These are phyloP conservation scores for Senna siamea DNA, from an alignment of 306 rosid genomes.

Conservation along the genomic window DNA sequence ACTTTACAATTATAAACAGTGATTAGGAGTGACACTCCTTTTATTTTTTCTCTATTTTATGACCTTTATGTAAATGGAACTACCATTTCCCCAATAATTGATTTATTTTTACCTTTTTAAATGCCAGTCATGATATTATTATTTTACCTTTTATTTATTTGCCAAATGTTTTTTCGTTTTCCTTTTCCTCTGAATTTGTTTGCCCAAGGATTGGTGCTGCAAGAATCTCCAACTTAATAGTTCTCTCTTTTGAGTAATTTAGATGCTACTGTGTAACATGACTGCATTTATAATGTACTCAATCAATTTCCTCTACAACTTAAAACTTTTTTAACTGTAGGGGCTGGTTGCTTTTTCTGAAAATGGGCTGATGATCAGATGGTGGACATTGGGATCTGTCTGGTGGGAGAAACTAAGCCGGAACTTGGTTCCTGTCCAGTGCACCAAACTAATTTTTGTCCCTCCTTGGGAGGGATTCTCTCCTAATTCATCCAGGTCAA, in stretches of 20 bases:
- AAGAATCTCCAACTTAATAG: constrained; percentile 38
- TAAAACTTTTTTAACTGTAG: constrained; percentile 50
- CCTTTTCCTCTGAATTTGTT: constrained; percentile 14
- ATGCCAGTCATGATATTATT: constrained; percentile 13
- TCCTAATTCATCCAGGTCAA: constrained; percentile 89
- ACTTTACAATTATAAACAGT: not conserved
- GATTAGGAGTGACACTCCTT: constrained; percentile 4
- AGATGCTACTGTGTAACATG: not conserved
- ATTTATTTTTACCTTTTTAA: not conserved
- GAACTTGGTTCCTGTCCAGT: constrained; percentile 82
- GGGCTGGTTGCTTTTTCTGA: constrained; percentile 96
- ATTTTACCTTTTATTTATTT: not conserved
- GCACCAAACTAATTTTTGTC: constrained; percentile 90
- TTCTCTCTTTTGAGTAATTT: constrained; percentile 5
- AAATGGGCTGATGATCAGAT: constrained; percentile 91
- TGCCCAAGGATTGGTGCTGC: constrained; percentile 19
- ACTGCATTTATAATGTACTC: not conserved
- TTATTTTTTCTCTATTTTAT: not conserved
- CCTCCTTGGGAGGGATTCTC: constrained; percentile 99
- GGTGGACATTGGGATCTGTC: constrained; percentile 98
- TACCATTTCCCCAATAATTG: not conserved
- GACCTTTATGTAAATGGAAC: constrained; percentile 3
- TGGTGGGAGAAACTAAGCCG: constrained; percentile 99
- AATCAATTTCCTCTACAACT: constrained; percentile 1
- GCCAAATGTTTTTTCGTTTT: constrained; percentile 23